Conservation (phyloP, 495 filamentous ascomycete genomes). For the Penicillium salamii region DNA sequence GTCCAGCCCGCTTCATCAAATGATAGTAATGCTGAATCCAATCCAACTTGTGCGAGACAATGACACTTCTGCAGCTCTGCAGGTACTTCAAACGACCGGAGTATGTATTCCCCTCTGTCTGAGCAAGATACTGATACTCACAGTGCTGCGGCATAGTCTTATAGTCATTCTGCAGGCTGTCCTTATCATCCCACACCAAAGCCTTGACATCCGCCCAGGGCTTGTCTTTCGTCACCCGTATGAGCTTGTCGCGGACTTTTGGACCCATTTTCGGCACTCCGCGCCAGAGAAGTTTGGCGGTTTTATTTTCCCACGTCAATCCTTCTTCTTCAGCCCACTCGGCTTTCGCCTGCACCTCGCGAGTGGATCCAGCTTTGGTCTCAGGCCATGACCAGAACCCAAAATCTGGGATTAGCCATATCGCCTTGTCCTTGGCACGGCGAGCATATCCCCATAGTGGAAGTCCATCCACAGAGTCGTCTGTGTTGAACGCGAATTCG, state of each 20-base stretch:
- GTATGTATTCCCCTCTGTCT: conserved; percentile 45
- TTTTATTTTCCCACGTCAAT: conserved; percentile 43
- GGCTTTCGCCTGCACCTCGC: conserved; percentile 42
- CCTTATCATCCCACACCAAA: conserved; percentile 29
- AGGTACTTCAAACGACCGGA: conserved; percentile 47
- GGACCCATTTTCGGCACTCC: conserved; percentile 19
- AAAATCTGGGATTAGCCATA: conserved; percentile 68
- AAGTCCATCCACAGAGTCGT: conserved; percentile 31
- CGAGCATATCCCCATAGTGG: conserved; percentile 47
- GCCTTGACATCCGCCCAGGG: conserved; percentile 42
- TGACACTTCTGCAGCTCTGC: conserved; percentile 46
- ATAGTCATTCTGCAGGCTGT: conserved; percentile 9
- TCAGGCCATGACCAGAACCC: conserved; percentile 61
- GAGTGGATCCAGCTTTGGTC: conserved; percentile 45
- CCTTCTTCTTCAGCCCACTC: conserved; percentile 15
- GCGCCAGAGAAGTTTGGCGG: conserved; percentile 46
- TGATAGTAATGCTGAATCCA: conserved; percentile 17
- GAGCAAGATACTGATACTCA: conserved; percentile 30
- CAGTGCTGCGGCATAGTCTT: conserved; percentile 29
- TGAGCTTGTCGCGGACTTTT: conserved; percentile 29
- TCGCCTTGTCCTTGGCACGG: conserved; percentile 26
- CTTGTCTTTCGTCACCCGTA: conserved; percentile 32
- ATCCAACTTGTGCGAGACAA: conserved; percentile 28
- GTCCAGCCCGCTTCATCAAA: conserved; percentile 24
- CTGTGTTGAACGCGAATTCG: conserved; percentile 49